Base-by-base conservation (phyloP, 305 asterid species). In the Rubia balearica region DNA sequence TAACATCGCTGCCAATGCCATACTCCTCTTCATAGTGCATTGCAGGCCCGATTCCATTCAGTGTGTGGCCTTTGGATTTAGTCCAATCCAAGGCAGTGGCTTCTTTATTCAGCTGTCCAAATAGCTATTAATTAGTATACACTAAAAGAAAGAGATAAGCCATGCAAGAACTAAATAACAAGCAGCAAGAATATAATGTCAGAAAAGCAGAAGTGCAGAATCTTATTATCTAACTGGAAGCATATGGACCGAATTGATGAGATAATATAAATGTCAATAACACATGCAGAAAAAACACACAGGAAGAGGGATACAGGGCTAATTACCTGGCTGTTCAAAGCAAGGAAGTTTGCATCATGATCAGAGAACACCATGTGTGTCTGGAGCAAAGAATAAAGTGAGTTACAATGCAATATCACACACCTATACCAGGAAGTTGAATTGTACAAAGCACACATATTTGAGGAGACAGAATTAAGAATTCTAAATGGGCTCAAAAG, bases 281-380 rank as follows among this genome's bases (percentile, higher is more conserved):
- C 22, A 66, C 21, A 42, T 4, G 57, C 21, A 5, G 7, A 38
- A 60, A 22, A 21, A n/a, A n/a, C 60, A 21, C 12, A 7, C 27
- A 30, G 30, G 38, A 27, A 43, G 33, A 17, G 43, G 48, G 46
- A 68, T 3, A 24, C 21, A 49, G 48, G 45, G 41, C 30, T 17
- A 0, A 24, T 43, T 85, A 93, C 97, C 97, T 86, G 97, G 68
- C 68, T 83, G 80, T 89, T 87, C 61, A 94, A 81, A 75, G 92
- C 88, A 78, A 84, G 82, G 86, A 94, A 94, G 70, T 86, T 81
- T 24, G 85, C 80, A 72, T 94, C 96, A 77, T 94, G 97, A 81
- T 94, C 97, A 5, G 96, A 84, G 64, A 82, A 85, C 57, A 89
- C 95, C 97, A 94, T 94, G 77, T 91, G 97, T 24, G 96, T 96